Evolutionary conservation across 805 yeast species (phyloP), one percentile per base, ranked within the genome.

Genomic region (Jamesozyma gamospora): DNA sequence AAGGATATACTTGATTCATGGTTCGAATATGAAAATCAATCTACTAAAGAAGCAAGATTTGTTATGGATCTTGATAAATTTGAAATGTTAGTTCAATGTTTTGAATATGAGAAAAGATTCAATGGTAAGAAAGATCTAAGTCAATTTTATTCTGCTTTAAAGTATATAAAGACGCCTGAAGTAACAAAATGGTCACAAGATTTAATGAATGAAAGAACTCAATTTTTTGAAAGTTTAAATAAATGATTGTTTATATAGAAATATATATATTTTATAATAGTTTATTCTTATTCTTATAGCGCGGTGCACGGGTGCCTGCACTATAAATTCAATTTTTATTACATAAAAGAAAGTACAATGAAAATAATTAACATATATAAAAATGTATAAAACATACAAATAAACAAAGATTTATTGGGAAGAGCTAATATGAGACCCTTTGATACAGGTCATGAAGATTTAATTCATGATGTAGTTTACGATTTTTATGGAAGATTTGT

Each of bases 1-100:
- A 49, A 64, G 26, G 87, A 82, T 49, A 69, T 90, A 39, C 56
- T 69, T 42, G 78, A 77, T 29, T 70, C 77, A 45, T 90, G 96
- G 95, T 64, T 78, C 43, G 96, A 88, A 59, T 90, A 90, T 62
- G 98, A 90, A 64, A 77, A 81, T 53, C 82, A 84, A 50, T 69
- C 86, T 48, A 74, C 80, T 33, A 58, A 74, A 18, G 97, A 90
- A 60, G 95, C 96, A 10, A 67, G 77, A 40, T 84, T 83, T 50
- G 95, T 88, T 45, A 92, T 88, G 64, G 96, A 90, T 61, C 75
- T 92, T 42, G 97, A 92, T 62, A 92, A 92, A 67, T 82, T 74
- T 54, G 96, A 88, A 63, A 75, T 87, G 76, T 67, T 84, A 46
- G 72, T 82, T 48, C 85, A 84, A 64, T 80, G 88, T 30, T 77